A percentile compares a stretch with the other conserved stretches of the same genome.
phyloP scores from a whole-genome alignment of 352 stramenopile genomes.

The Detonula confervacea region DNA sequence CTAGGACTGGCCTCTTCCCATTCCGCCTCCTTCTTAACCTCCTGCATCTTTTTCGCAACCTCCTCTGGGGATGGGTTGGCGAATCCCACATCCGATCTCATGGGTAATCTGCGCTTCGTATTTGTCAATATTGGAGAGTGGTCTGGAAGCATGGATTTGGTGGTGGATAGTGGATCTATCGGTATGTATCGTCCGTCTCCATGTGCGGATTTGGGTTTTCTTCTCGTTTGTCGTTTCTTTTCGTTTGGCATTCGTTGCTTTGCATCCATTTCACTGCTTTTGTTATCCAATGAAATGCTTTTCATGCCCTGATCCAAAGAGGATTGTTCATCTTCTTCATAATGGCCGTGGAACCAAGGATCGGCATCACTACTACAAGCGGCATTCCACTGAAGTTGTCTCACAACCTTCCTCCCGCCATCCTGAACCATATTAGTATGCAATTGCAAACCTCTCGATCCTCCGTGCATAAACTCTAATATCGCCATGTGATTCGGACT shows the following conservation, averaged over 20 bases:
- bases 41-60: constrained; percentile 69
- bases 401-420: constrained; percentile 2
- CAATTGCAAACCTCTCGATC: background rate
- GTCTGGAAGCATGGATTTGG: constrained; percentile 50
- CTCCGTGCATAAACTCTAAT: constrained; percentile 46
- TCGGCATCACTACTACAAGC: constrained; percentile 62
- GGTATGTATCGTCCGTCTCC: constrained; percentile 64
- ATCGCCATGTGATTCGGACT: constrained; percentile 43
- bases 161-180: constrained; percentile 54
- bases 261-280: background rate
- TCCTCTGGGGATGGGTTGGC: constrained; percentile 66
- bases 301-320: background rate
- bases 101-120: constrained; percentile 68
- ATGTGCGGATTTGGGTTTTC: background rate
- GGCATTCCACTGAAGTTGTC: constrained; percentile 61
- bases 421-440: background rate
- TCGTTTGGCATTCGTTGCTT: background rate
- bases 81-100: constrained; percentile 81
- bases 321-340: constrained; percentile 31
- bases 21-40: constrained; percentile 77
- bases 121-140: constrained; percentile 72
- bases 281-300: constrained; percentile 1
- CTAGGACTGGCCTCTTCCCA: constrained; percentile 82
- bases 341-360: constrained; percentile 59
- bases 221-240: background rate